Percentiles rank a stretch among this genome's conserved stretches.
Conservation (phyloP, 352 stramenopile species). For the Elongisporangium undulatum region DNA sequence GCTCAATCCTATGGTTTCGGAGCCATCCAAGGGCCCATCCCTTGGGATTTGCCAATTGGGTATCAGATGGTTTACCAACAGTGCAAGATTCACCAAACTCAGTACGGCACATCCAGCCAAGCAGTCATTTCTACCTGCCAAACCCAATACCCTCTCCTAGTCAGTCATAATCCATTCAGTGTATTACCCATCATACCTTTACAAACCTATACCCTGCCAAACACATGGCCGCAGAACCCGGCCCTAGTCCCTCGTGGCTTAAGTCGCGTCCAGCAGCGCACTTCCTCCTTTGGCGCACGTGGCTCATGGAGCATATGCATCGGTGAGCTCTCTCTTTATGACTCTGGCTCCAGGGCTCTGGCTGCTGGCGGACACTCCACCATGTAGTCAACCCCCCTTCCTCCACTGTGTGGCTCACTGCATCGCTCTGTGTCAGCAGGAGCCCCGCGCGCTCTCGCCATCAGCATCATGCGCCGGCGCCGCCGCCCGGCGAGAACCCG, state of each 20-base stretch:
- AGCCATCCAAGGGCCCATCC: not conserved
- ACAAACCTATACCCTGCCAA: not conserved
- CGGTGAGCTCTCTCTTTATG: not conserved
- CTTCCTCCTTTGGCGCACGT: not conserved
- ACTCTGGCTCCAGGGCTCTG: not conserved
- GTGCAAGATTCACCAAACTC: not conserved
- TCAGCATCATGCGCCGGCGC: not conserved
- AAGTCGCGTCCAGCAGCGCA: not conserved
- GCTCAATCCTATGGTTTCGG: not conserved
- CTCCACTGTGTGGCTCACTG: not conserved
- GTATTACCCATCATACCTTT: not conserved
- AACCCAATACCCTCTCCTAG: not conserved
- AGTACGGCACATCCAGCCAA: not conserved
- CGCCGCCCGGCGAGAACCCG: not conserved
- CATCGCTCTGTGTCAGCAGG: not conserved
- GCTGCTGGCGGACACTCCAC: too few relatives aligned
- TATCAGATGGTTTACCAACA: not conserved
- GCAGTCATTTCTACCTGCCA: not conserved
- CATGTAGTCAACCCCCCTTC: too few relatives aligned
- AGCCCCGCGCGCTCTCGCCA: not conserved
- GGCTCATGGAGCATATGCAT: not conserved
- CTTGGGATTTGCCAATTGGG: not conserved
- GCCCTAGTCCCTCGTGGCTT: not conserved
- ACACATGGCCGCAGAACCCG: not conserved
- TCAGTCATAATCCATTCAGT: too few relatives aligned